These are phyloP conservation scores for Vishniacozyma victoriae DNA, from an alignment of 768 basidiomycete genomes.

Conservation along the genomic window DNA sequence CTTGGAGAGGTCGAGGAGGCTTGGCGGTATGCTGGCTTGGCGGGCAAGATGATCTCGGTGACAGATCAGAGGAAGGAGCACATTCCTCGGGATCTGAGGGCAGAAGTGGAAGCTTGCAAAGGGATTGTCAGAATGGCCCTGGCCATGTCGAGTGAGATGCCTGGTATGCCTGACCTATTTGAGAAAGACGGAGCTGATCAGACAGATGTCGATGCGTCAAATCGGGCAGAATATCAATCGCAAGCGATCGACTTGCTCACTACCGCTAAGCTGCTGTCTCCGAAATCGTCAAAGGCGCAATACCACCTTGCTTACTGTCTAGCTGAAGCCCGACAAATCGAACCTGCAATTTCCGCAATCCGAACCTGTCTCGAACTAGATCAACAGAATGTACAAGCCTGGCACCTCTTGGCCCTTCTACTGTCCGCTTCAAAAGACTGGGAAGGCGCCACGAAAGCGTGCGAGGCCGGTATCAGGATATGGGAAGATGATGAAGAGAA, in stretches of 20 bases:
- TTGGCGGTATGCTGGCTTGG: constrained; percentile 42
- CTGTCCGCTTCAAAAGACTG: constrained; percentile 74
- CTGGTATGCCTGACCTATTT: not conserved
- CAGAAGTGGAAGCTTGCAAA: constrained; percentile 43
- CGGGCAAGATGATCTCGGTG: constrained; percentile 53
- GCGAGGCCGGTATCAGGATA: constrained; percentile 70
- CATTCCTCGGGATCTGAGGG: constrained; percentile 14
- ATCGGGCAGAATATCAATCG: constrained; percentile 58
- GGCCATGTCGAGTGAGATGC: constrained; percentile 59
- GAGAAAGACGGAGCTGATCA: not conserved
- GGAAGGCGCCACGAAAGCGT: constrained; percentile 65
- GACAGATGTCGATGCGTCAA: constrained; percentile 62
- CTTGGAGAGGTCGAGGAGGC: constrained; percentile 56
- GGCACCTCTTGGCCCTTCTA: constrained; percentile 83
- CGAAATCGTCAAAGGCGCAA: constrained; percentile 50
- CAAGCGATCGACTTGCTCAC: constrained; percentile 54
- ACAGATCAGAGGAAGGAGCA: constrained; percentile 50
- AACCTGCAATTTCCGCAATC: constrained; percentile 63
- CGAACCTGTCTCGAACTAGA: constrained; percentile 68
- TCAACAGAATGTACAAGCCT: constrained; percentile 60
- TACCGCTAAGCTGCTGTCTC: constrained; percentile 37
- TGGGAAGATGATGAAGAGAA: constrained; percentile 52
- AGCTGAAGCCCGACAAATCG: constrained; percentile 61
- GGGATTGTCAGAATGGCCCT: constrained; percentile 69
- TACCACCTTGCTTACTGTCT: constrained; percentile 79